A percentile compares a stretch with the other conserved stretches of the same genome.
These are phyloP conservation scores for Populus tomentosa DNA, from an alignment of 441 rosid species.

Conservation along the genomic window DNA sequence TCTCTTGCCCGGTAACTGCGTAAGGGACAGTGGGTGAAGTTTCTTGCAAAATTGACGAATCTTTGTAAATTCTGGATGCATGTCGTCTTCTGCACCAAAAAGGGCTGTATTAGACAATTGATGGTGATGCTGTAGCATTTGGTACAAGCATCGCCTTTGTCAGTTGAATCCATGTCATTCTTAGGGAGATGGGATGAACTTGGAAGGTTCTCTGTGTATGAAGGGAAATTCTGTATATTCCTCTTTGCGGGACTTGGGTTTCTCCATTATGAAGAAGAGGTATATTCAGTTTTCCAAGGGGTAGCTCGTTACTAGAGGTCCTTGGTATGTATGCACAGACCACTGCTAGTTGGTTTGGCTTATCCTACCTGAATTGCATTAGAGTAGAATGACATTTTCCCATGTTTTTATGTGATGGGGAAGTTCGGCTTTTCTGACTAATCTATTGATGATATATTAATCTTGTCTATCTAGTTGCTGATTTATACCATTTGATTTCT, in stretches of 20 bases:
- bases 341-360: constrained; percentile 21
- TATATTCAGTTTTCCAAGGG: constrained; percentile 17
- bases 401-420: constrained; percentile 47
- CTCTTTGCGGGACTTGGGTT: constrained; percentile 11
- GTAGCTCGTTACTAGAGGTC: constrained; percentile 11
- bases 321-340: constrained; percentile 13
- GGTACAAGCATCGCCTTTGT: constrained; percentile 16
- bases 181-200: constrained; percentile 3
- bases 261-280: constrained; percentile 24
- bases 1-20: constrained; percentile 83
- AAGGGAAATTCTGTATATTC: not conserved
- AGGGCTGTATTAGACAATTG: constrained; percentile 10
- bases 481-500: constrained; percentile 17
- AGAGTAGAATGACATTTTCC: constrained; percentile 35
- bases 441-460: constrained; percentile 19
- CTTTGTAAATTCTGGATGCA: constrained; percentile 16
- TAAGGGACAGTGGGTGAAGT: constrained; percentile 58
- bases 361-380: constrained; percentile 14
- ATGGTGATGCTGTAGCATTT: constrained; percentile 10
- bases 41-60: constrained; percentile 7
- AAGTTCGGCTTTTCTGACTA: constrained; percentile 28
- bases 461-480: constrained; percentile 4
- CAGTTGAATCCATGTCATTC: constrained; percentile 8
- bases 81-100: constrained; percentile 15
- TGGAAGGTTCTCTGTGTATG: not conserved